A percentile compares a stretch with the other conserved stretches of the same genome.
Conservation (phyloP, 352 stramenopile genomes). For the Phytophthora pluvialis region DNA sequence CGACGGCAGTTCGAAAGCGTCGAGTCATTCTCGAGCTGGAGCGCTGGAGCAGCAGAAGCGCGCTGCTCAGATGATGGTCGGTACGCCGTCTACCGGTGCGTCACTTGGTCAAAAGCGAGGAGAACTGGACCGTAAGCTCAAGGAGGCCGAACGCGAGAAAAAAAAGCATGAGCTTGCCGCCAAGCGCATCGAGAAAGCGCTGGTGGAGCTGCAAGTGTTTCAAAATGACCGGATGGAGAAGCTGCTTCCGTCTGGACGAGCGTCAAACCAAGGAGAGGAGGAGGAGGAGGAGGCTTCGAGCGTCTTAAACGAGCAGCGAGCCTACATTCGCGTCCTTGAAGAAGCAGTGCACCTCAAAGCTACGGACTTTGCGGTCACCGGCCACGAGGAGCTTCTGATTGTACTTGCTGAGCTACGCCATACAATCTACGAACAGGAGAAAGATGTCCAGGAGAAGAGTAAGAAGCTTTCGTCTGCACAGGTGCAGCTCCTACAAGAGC, state of each 20-base stretch:
- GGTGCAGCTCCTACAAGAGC: constrained; percentile 36
- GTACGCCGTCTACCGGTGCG: constrained; percentile 22
- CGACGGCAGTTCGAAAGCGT: constrained; percentile 5
- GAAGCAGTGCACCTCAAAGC: constrained; percentile 79
- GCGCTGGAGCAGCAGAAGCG: constrained; percentile 33
- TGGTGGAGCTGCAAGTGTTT: constrained; percentile 48
- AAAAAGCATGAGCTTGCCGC: constrained; percentile 43
- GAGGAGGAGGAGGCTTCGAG: constrained; percentile 2
- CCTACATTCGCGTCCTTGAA: constrained; percentile 82
- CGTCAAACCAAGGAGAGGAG: constrained; percentile 9
- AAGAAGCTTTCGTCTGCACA: constrained; percentile 10
- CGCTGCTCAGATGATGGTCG: constrained; percentile 37
- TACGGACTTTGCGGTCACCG: constrained; percentile 65
- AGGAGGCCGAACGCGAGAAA: constrained; percentile 51
- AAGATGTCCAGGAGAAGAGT: constrained; percentile 48
- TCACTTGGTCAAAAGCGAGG: constrained; percentile 40
- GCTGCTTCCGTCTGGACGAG: constrained; percentile 2
- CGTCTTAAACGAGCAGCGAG: constrained; percentile 48
- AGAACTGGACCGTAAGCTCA: constrained; percentile 41
- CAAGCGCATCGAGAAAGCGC: constrained; percentile 46
- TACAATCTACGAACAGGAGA: constrained; percentile 78
- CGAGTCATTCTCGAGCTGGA: background rate
- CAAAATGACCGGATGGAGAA: constrained; percentile 39
- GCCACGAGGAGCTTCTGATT: constrained; percentile 78
- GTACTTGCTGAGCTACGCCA: constrained; percentile 80